These are phyloP conservation scores for Globisporangium cylindrosporum DNA, from an alignment of 352 stramenopile genomes.

Conservation along the genomic window DNA sequence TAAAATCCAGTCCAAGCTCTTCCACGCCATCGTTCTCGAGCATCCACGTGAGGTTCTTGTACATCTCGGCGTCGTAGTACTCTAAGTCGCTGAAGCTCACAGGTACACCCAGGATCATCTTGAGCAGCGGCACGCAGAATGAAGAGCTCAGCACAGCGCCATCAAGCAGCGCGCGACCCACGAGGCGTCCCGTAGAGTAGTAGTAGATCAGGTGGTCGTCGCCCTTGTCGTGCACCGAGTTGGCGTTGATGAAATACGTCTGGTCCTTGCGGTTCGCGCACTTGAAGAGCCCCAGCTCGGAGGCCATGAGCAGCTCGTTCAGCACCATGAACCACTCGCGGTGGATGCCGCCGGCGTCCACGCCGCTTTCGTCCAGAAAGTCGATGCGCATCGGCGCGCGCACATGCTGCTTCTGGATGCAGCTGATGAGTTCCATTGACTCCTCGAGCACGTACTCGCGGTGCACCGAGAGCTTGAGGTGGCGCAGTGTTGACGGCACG, in stretches of 20 bases:
- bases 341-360: slow-evolving; percentile 86
- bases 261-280: slow-evolving; percentile 48
- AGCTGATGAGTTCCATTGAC: slow-evolving; percentile 63
- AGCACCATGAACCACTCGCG: slow-evolving; percentile 94
- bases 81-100: slow-evolving; percentile 93
- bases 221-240: slow-evolving; percentile 51
- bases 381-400: slow-evolving; percentile 79
- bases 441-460: slow-evolving; percentile 66
- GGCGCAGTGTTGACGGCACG: slow-evolving; percentile 57
- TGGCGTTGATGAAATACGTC: slow-evolving; percentile 60
- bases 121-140: slow-evolving; percentile 95
- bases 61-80: slow-evolving; percentile 64
- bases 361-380: slow-evolving; percentile 80
- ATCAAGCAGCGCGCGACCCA: slow-evolving; percentile 78
- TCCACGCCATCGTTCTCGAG: slow-evolving; percentile 56
- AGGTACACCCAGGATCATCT: slow-evolving; percentile 95
- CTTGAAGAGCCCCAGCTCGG: slow-evolving; percentile 49
- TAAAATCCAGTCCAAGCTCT: slow-evolving; percentile 60
- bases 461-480: slow-evolving; percentile 63
- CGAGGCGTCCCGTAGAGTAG: slow-evolving; percentile 45
- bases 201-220: slow-evolving; percentile 71
- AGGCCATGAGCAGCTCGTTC: slow-evolving; percentile 48
- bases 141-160: slow-evolving; percentile 93
- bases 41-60: slow-evolving; percentile 65
- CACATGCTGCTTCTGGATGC: slow-evolving; percentile 53